Evolutionary conservation across 257 asterid species (phyloP).

Genomic region (Anisodus tanguticus): DNA sequence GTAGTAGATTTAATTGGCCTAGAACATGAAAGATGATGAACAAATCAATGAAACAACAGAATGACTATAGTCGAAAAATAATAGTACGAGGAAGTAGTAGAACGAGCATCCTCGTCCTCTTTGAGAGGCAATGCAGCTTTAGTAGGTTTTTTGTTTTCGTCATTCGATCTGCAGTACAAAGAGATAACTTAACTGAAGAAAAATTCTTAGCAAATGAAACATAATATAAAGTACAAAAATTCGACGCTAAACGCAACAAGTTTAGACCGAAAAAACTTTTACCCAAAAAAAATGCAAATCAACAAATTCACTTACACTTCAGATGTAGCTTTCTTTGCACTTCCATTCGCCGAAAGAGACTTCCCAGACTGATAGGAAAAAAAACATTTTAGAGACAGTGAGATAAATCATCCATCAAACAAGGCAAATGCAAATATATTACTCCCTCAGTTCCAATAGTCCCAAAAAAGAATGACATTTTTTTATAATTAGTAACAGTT

Average conservation of each 20-base stretch:
- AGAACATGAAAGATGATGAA: slow-evolving; percentile 29
- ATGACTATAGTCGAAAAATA: slow-evolving; percentile 8
- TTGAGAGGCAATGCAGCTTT: slow-evolving; percentile 39
- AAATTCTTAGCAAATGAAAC: neutral
- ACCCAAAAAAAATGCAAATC: neutral
- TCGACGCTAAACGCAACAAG: neutral
- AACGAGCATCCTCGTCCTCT: slow-evolving; percentile 72
- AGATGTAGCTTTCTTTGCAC: slow-evolving; percentile 34
- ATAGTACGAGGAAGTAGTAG: slow-evolving; percentile 76
- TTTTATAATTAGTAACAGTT: no score
- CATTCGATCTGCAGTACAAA: slow-evolving; percentile 49
- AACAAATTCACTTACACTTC: slow-evolving; percentile 51
- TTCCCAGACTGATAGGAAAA: slow-evolving; percentile 46
- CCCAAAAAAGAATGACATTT: no score
- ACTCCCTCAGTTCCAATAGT: no score
- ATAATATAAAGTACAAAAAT: neutral
- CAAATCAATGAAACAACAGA: slow-evolving; percentile 2
- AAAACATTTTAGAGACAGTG: slow-evolving; percentile 16
- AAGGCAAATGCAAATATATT: slow-evolving; percentile 2
- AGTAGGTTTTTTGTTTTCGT: slow-evolving; percentile 43
- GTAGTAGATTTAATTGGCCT: neutral
- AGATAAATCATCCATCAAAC: neutral
- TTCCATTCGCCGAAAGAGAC: slow-evolving; percentile 46
- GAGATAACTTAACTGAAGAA: slow-evolving; percentile 17
- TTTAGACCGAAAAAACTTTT: neutral